Evolutionary conservation across 75 land plant genomes (phyloP).

Genomic region (Pinus tabuliformis): DNA sequence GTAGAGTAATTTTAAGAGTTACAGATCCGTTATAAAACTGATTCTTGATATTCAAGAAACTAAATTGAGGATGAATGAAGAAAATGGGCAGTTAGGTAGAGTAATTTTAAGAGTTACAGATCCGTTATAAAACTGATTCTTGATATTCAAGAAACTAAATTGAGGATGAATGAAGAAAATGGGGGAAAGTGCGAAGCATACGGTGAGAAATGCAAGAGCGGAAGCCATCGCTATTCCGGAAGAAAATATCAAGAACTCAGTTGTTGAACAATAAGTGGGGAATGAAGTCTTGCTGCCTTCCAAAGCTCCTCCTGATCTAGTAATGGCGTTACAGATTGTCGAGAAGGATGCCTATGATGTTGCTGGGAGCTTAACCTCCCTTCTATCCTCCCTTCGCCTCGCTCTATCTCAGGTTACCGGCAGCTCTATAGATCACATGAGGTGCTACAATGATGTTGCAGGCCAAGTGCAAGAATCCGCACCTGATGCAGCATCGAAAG

Average conservation of each 20-base stretch:
- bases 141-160: no score
- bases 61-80: no score
- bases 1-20: no score
- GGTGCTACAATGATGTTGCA: conserved; percentile 75
- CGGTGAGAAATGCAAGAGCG: not conserved
- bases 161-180: no score
- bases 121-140: no score
- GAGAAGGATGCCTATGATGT: conserved; percentile 80
- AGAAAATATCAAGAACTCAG: not conserved
- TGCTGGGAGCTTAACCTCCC: conserved; percentile 65
- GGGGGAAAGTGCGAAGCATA: not conserved
- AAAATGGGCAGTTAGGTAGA: no score
- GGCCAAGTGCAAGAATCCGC: conserved; percentile 80
- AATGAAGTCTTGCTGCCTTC: not conserved
- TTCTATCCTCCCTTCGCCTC: conserved; percentile 74
- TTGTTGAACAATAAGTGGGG: not conserved
- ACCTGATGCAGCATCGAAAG: conserved; percentile 83
- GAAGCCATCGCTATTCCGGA: not conserved
- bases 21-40: no score
- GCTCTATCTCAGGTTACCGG: conserved; percentile 79
- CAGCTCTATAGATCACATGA: conserved; percentile 79
- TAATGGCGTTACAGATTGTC: conserved; percentile 29
- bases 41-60: no score
- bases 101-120: no score
- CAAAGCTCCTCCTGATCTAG: not conserved